phyloP scores from a whole-genome alignment of 371 early-diverging fungal genomes.

The Dinochytrium kinnereticum region DNA sequence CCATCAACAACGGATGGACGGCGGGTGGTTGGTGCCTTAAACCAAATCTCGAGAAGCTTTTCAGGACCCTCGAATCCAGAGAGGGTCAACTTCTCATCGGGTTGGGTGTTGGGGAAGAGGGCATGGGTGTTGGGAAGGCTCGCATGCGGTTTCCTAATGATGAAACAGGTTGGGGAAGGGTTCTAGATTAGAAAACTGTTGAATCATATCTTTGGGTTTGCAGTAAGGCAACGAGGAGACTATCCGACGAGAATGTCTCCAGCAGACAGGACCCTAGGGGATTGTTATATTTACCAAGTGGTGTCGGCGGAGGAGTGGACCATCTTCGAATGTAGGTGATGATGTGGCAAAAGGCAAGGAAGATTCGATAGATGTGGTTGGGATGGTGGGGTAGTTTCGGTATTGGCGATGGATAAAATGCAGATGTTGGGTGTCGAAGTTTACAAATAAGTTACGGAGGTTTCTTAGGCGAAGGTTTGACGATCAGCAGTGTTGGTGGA shows the following conservation, averaged over 20 bases:
- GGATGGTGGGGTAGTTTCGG: conserved; percentile 11
- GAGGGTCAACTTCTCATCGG: conserved; percentile 43
- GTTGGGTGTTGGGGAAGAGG: conserved; percentile 29
- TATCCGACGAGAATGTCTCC: too few species aligned
- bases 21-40: conserved; percentile 51
- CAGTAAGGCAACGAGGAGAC: too few species aligned
- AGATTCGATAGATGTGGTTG: conserved; percentile 2
- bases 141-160: background rate
- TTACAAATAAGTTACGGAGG: conserved; percentile 31
- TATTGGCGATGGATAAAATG: too few species aligned
- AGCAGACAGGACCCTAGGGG: too few species aligned
- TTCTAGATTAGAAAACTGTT: too few species aligned
- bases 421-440: background rate
- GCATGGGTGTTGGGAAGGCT: conserved; percentile 20
- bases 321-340: conserved; percentile 25
- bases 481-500: conserved; percentile 14
- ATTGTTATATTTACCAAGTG: conserved; percentile 15
- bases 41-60: conserved; percentile 96
- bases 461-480: conserved; percentile 31
- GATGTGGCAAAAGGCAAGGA: too few species aligned
- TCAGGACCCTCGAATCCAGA: conserved; percentile 87
- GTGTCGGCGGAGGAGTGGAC: conserved; percentile 23
- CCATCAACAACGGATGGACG: conserved; percentile 9
- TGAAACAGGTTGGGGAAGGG: conserved; percentile 6
- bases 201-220: too few species aligned